Evolutionary conservation across 176 grass and related monocot species (phyloP).

Genomic region (Ampelocalamus luodianensis): DNA sequence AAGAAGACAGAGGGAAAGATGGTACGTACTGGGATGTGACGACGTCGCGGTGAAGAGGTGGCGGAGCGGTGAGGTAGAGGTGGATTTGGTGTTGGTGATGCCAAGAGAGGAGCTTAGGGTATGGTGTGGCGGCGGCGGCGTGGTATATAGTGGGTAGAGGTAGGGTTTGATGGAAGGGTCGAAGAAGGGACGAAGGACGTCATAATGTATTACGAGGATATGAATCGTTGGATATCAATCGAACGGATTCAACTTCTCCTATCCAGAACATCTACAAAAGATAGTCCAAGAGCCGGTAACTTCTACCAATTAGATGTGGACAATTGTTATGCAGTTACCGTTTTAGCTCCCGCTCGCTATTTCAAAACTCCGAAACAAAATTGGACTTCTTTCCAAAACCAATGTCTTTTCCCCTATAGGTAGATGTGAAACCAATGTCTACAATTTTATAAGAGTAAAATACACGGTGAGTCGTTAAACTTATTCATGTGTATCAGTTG

Average conservation of each 20-base stretch:
- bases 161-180: not conserved
- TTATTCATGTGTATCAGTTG: too few species aligned
- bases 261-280: not conserved
- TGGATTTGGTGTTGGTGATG: not conserved
- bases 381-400: not conserved
- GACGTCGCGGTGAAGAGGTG: not conserved
- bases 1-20: not conserved
- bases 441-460: not conserved
- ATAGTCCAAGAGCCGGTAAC: fast-evolving
- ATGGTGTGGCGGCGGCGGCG: not conserved
- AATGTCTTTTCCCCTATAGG: not conserved
- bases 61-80: not conserved
- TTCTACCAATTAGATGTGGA: not conserved
- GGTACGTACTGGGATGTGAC: not conserved
- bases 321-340: not conserved
- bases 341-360: not conserved
- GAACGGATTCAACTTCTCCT: not conserved
- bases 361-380: not conserved
- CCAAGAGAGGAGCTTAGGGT: not conserved
- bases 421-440: not conserved
- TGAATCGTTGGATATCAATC: not conserved
- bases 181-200: not conserved
- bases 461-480: too few species aligned
- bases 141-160: not conserved
- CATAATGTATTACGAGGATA: not conserved